Base-by-base conservation (phyloP, 2,329 filamentous ascomycete species). In the Aspergillus floridensis region DNA sequence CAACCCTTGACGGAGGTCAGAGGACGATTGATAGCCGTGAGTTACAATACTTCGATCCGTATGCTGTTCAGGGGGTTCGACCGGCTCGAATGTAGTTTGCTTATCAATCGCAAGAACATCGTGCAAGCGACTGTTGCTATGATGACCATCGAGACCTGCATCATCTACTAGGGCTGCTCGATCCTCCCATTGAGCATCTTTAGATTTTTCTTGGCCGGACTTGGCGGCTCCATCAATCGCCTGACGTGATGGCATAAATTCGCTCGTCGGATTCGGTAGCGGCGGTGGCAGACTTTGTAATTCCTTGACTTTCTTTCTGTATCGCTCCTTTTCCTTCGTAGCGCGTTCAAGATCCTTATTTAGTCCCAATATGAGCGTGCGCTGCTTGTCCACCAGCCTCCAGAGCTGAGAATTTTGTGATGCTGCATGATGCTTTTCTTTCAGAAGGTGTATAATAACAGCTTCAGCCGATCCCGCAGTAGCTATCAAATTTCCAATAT, bases 301-400 rank as follows among this genome's bases (percentile, higher is more conserved):
- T 58, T 98, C 93, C 75, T 96, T 96, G 48, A 96, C 74, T 76
- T 95, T 96, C 75, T 89, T 93, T 68, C 91, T 87, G 72, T 98
- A 98, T 68, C 89, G 89, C 66, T 98, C 93, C 76, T 97, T 97
- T 67, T 98, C 95, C 73, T 96, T 96, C 64, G 96, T 76, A 1
- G 93, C 88, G 55, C 91, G 86, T 75, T 98, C 93, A 12, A 99
- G 80, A 72, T 99, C 95, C 74, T 95, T 96, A 72, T 98, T 97
- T 63, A 99, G 82, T 7, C 93, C 93, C 21, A 96, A 77, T 57
- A 99, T 92, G 87, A 99, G 93, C 16, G 92, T 87, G 63, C 93
- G 85, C 76, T 99, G 95, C 79, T 99, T 98, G 74, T 98, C 93
- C 53, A 99, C 92, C 50, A 99, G 79, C 53, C 92, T 88, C 95